Base-by-base conservation (phyloP, 805 yeast species). In the Tetrapisispora pingtungensis region DNA sequence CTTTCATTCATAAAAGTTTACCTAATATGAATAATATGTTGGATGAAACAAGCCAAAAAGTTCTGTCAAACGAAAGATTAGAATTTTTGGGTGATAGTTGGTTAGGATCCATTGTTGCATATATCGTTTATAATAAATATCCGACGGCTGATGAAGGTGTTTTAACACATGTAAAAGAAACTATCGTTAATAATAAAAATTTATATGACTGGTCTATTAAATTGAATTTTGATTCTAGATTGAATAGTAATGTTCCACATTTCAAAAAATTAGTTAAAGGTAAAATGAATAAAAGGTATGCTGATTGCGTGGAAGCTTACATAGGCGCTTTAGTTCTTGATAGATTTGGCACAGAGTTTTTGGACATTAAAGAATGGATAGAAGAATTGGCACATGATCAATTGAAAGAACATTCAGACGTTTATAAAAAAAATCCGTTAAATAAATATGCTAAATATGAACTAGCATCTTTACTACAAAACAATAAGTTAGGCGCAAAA, bases 261-360 rank as follows among this genome's bases (percentile, higher is more conserved):
- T 55, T 68, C 13, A 65, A 70, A 34, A 56, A 64, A 33, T 63
- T 66, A 31, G 79, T 82, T 5, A 75, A 71, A 45, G 74, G 73
- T 49, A 87, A 84, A 58, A 68, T 81, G 7, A 40, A 47, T 4
- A 55, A 54, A 37, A 43, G 54, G 24, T 73, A 72, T 56, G 95
- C 96, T 0, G 97, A 89, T 67, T 76, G 83, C 2, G 82, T 88
- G 55, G 97, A 89, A 62, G 95, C 96, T 0, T 88, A 88, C 54
- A 71, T 89, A 39, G 96, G 95, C 1, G 97, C 90, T 0, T 63
- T 88, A 27, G 56, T 55, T 3, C 63, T 75, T 17, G 89, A 83
- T 38, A 47, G 57, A 48, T 61, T 70, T 34, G 53, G 61, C 0
- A 47, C 49, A 10, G 74, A 76, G 46, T 68, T 71, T 32, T 49